Percentiles rank a stretch among this genome's conserved stretches.
phyloP scores from a whole-genome alignment of 768 basidiomycete genomes.

The Podaxis pistillaris region DNA sequence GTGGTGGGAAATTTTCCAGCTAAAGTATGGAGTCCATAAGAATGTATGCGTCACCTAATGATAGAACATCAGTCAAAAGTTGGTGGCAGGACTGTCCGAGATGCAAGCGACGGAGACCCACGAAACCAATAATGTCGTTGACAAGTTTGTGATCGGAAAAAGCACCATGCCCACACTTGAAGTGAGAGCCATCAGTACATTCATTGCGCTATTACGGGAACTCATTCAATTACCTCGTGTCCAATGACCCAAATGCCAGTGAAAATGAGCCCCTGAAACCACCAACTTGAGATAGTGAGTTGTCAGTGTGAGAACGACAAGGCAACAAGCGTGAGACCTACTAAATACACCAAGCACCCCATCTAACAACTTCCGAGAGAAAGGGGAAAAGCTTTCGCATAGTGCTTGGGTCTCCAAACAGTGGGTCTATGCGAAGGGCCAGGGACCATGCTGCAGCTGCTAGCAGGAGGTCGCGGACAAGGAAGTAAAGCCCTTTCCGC shows the following conservation, averaged over 20 bases:
- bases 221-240: conserved; percentile 40
- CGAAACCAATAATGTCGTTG: conserved; percentile 52
- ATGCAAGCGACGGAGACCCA: conserved; percentile 26
- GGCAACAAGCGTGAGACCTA: conserved; percentile 24
- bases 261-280: conserved; percentile 60
- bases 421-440: conserved; percentile 43
- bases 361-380: conserved; percentile 37
- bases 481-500: conserved; percentile 35
- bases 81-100: conserved; percentile 13
- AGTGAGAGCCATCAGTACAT: conserved; percentile 6
- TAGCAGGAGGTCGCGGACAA: conserved; percentile 45
- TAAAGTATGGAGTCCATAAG: conserved; percentile 53
- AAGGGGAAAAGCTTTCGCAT: conserved; percentile 28
- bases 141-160: conserved; percentile 48
- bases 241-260: conserved; percentile 62
- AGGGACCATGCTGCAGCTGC: conserved; percentile 41
- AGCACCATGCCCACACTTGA: conserved; percentile 55
- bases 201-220: neutral
- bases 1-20: conserved; percentile 55
- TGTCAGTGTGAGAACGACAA: neutral
- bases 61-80: conserved; percentile 6
- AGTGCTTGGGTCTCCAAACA: conserved; percentile 27
- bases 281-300: conserved; percentile 39
- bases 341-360: conserved; percentile 47
- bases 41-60: conserved; percentile 42